These are phyloP conservation scores for Teratosphaeria gauchensis DNA, from an alignment of 2,329 filamentous ascomycete species.

Conservation along the genomic window DNA sequence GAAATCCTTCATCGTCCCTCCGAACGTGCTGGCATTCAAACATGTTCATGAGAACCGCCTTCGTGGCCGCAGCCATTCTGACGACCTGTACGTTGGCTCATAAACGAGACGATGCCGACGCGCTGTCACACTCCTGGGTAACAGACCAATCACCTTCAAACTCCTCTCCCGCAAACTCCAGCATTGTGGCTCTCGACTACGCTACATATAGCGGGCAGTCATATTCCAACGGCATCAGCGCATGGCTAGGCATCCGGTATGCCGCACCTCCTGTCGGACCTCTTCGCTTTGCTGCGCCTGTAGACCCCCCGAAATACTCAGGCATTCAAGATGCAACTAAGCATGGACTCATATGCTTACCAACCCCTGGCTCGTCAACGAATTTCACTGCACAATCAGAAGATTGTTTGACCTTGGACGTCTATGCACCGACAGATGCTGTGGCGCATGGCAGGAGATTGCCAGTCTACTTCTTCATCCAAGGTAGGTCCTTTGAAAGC, in stretches of 20 bases:
- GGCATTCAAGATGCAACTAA: slow-evolving; percentile 44
- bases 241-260: slow-evolving; percentile 69
- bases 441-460: slow-evolving; percentile 43
- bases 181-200: slow-evolving; percentile 44
- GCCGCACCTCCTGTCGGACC: slow-evolving; percentile 58
- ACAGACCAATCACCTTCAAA: not conserved
- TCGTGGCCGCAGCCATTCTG: no score
- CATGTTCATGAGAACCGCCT: no score
- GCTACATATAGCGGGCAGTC: slow-evolving; percentile 52
- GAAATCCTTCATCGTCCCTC: no score
- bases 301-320: slow-evolving; percentile 45
- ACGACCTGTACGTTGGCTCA: no score
- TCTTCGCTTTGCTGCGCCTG: slow-evolving; percentile 57
- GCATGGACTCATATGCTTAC: slow-evolving; percentile 30
- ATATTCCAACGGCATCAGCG: slow-evolving; percentile 48
- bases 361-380: not conserved
- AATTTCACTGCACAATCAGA: slow-evolving; percentile 32
- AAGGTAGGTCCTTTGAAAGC: slow-evolving; percentile 6
- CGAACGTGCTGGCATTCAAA: no score
- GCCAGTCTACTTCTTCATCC: slow-evolving; percentile 55
- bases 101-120: no score
- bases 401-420: slow-evolving; percentile 61
- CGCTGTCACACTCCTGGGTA: no score
- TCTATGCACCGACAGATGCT: slow-evolving; percentile 48
- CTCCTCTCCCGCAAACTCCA: not conserved